phyloP scores from a whole-genome alignment of 164 flowering plant species.

The Magnolia changhungtana region DNA sequence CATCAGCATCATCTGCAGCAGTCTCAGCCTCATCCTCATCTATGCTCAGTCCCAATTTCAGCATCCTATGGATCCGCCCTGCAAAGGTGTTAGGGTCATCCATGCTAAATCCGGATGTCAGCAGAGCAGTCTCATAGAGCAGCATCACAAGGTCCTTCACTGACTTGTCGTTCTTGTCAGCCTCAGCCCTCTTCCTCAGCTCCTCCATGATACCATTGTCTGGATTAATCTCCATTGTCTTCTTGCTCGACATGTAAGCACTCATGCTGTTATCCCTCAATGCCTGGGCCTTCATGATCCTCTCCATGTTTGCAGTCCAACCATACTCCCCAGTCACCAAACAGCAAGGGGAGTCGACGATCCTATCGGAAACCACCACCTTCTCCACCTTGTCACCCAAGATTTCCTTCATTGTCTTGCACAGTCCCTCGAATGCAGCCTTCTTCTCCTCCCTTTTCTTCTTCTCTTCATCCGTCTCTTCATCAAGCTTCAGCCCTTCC shows the following conservation, averaged over 20 bases:
- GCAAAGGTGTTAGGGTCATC: slow-evolving; percentile 61
- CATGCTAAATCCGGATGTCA: slow-evolving; percentile 60
- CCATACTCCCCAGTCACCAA: slow-evolving; percentile 72
- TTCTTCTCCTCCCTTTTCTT: slow-evolving; percentile 47
- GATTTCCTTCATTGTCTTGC: slow-evolving; percentile 59
- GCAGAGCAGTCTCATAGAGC: slow-evolving; percentile 55
- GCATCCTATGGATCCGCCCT: slow-evolving; percentile 55
- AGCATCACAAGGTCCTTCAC: slow-evolving; percentile 56
- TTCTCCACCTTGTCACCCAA: slow-evolving; percentile 64
- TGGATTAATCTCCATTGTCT: slow-evolving; percentile 72
- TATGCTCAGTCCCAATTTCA: slow-evolving; percentile 58
- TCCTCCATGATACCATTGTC: slow-evolving; percentile 69
- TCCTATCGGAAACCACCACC: slow-evolving; percentile 56
- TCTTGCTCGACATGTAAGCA: slow-evolving; percentile 70
- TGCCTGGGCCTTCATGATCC: slow-evolving; percentile 68
- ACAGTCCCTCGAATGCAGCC: slow-evolving; percentile 44
- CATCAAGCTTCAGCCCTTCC: slow-evolving; percentile 63
- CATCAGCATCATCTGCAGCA: slow-evolving; percentile 16
- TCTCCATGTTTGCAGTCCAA: slow-evolving; percentile 74
- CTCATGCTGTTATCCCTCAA: slow-evolving; percentile 57
- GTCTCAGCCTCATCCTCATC: slow-evolving; percentile 36
- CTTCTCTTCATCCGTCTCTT: slow-evolving; percentile 54
- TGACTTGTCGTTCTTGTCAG: slow-evolving; percentile 59
- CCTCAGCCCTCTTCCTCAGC: slow-evolving; percentile 64
- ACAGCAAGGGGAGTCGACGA: slow-evolving; percentile 68